Evolutionary conservation across 306 rosid species (phyloP), one percentile per base, ranked within the genome.

Genomic region (Neltuma alba): DNA sequence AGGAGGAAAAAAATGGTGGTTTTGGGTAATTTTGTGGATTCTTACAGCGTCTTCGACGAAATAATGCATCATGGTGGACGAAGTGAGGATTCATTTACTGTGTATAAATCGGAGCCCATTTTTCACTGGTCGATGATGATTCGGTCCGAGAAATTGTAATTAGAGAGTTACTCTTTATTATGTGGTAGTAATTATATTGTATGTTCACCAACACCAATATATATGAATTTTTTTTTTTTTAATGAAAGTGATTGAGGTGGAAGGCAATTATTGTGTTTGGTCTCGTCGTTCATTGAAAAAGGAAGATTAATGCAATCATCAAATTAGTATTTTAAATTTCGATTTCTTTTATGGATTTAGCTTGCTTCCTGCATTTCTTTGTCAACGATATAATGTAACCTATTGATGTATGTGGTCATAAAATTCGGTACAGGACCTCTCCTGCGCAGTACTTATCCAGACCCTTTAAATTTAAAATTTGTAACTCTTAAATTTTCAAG

Each of bases 111-210:
- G 81, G 57, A n/a, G 21, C 21, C 70, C 33, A 23, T 63, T 71
- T 71, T 41, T 75, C 44, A 61, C 15, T 23, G 31, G 31, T 25
- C 30, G 16, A 55, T 27, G 36, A 4, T 27, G 18, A 10, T 58
- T 25, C 16, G 27, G 9, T 58, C 52, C 38, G 44, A 58, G 60
- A 42, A 78, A 77, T 37, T 85, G 83, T 81, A 61, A 74, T 68
- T 68, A 73, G 31, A 25, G 40, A 2, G 23, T 31, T 31, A 65
- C 6, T 16, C 23, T 48, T 5, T 48, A n/a, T n/a, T n/a, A 33
- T 33, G 36, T 33, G 4, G 58, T 50, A 50, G 8, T 50, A 50
- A 50, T 11, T n/a, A n/a, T n/a, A n/a, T n/a, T 18, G 30, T 27
- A 55, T 80, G 67, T 71, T 80, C 37, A 31, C 65, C 58, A 1